Evolutionary conservation across 106 monocot species (phyloP).

Genomic region (Apostasia ramifera): DNA sequence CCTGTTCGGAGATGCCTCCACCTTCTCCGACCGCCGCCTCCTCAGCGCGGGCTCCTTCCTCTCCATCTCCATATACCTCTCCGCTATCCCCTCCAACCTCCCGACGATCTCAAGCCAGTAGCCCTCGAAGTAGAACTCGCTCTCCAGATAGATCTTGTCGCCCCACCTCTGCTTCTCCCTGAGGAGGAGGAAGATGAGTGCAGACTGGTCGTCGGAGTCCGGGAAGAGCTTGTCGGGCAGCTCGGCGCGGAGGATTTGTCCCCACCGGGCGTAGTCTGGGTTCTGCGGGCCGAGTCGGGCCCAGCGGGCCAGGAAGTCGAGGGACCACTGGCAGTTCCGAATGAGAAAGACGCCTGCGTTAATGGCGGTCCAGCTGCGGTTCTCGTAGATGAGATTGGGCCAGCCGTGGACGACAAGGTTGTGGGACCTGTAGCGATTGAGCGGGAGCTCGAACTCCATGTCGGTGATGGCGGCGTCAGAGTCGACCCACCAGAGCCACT

Average conservation of each 20-base stretch:
- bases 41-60: conserved; percentile 13
- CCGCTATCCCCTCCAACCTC: conserved; percentile 30
- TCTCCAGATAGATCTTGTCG: conserved; percentile 56
- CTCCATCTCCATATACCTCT: conserved; percentile 44
- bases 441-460: conserved; percentile 81
- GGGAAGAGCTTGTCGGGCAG: conserved; percentile 58
- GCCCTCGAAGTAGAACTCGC: conserved; percentile 61
- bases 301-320: conserved; percentile 75
- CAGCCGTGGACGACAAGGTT: conserved; percentile 84
- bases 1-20: conserved; percentile 12
- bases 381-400: conserved; percentile 42
- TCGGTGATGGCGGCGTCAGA: conserved; percentile 88
- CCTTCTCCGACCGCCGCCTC: conserved; percentile 55
- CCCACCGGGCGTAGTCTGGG: conserved; percentile 59
- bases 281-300: conserved; percentile 67
- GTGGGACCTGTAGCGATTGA: conserved; percentile 31
- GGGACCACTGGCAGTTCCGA: conserved; percentile 93
- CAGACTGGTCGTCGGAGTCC: conserved; percentile 82
- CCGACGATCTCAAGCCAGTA: conserved; percentile 83
- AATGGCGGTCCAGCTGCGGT: conserved; percentile 61
- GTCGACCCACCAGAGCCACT: conserved; percentile 95
- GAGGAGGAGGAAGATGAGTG: conserved; percentile 61
- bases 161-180: conserved; percentile 43
- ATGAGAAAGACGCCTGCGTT: conserved; percentile 93
- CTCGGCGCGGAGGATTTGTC: conserved; percentile 24